phyloP scores from a whole-genome alignment of 495 filamentous ascomycete species.

The Tuber umbilicatum region DNA sequence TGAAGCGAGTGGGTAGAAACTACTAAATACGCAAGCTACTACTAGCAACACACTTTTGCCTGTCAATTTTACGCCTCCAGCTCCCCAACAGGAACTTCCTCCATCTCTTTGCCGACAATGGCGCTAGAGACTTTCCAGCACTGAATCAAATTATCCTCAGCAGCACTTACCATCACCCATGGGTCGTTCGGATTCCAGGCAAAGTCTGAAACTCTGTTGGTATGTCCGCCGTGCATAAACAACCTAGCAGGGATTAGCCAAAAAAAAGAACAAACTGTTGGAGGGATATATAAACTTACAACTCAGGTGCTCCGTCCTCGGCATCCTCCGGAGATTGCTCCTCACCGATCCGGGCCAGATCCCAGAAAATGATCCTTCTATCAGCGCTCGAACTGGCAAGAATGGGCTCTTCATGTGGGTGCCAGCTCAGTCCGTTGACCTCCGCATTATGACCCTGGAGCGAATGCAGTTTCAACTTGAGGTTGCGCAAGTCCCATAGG shows the following conservation, averaged over 20 bases:
- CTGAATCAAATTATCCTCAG: conserved; percentile 94
- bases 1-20: neutral
- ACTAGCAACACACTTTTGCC: neutral
- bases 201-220: conserved; percentile 91
- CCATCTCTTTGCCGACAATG: conserved; percentile 74
- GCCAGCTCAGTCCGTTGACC: conserved; percentile 88
- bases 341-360: conserved; percentile 79
- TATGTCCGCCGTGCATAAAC: conserved; percentile 99
- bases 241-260: conserved; percentile 50
- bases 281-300: conserved; percentile 54
- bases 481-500: conserved; percentile 87
- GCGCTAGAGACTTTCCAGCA: conserved; percentile 92
- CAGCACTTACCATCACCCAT: conserved; percentile 88
- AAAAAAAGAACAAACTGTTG: conserved; percentile 2
- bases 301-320: conserved; percentile 93
- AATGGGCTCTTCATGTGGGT: conserved; percentile 79
- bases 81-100: conserved; percentile 72
- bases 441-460: conserved; percentile 78
- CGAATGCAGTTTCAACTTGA: conserved; percentile 76
- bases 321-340: conserved; percentile 91
- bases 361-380: conserved; percentile 92
- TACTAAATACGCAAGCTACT: neutral
- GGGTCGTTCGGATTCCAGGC: conserved; percentile 95
- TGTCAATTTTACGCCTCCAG: conserved; percentile 49
- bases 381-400: conserved; percentile 88